Evolutionary conservation across 139 green algal species (phyloP), one percentile per base, ranked within the genome.

Genomic region (Auxenochlorella pyrenoidosa): DNA sequence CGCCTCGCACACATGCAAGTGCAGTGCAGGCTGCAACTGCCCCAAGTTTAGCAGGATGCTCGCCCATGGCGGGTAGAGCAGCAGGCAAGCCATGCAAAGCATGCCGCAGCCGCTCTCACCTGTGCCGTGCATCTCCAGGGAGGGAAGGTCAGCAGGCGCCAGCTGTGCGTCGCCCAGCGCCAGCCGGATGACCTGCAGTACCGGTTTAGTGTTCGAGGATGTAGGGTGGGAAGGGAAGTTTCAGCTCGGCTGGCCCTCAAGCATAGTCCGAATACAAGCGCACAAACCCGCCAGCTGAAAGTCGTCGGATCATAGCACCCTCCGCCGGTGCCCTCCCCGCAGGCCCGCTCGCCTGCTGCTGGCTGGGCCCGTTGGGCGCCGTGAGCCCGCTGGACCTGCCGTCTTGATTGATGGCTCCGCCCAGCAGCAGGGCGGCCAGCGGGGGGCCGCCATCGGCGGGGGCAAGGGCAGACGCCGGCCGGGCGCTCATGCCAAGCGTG

Each of bases 381-480:
- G 96, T 99, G 32, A 99, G 91, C 60, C 86, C 90, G 89, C 92
- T 97, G 86, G 93, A 97, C 38, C 96, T 90, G 1, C 97, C 97
- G 81, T 99, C 97, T 89, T 99, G 96, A 88, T 98, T 98, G 38
- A 98, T 93, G 2, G 90, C 90, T 22, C 87, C 92, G 8, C 92
- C 94, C 3, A 68, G 22, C 34, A 97, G 59, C 0, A 96, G 6
- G 15, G 92, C 93, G 18, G 40, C 63, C 30, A 44, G 41, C 3
- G 26, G 59, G 0, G 41, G 30, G 28, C 3, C 36, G 43, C 10
- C 75, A 68, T 10, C 15, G 44, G 73, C 38, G n/a, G n/a, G n/a
- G n/a, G n/a, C n/a, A 13, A 34, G 24, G 16, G 12, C 34, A 34
- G 26, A 4, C 63, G 59, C 65, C 36, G 40, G 60, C 43, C 58